These are phyloP conservation scores for Lanmaoa rubissima DNA, from an alignment of 768 basidiomycete genomes.

Conservation along the genomic window DNA sequence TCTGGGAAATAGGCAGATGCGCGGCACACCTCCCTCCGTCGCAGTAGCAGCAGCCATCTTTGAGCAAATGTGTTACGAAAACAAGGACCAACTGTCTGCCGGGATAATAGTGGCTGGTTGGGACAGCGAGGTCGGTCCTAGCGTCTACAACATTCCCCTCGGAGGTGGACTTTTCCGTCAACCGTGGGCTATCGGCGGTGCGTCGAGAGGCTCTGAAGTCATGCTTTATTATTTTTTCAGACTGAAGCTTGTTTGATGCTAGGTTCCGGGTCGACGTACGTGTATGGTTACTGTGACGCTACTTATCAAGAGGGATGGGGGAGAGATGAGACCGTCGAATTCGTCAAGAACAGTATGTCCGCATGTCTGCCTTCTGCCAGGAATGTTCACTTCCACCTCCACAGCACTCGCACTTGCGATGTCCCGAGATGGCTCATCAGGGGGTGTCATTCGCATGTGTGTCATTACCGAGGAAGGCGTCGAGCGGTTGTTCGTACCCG, in stretches of 20 bases:
- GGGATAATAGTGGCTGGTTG: conserved; percentile 99
- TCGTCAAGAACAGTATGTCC: conserved; percentile 91
- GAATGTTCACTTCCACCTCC: conserved; percentile 6
- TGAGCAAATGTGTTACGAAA: conserved; percentile 86
- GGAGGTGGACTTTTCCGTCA: conserved; percentile 97
- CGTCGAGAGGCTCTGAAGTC: conserved; percentile 18
- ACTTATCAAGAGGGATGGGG: conserved; percentile 93
- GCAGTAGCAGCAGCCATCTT: conserved; percentile 80
- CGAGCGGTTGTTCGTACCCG: conserved; percentile 90
- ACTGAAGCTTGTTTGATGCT: neutral
- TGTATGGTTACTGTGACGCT: conserved; percentile 99
- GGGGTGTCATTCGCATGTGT: conserved; percentile 96
- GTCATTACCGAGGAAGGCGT: conserved; percentile 93
- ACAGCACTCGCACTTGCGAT: conserved; percentile 91
- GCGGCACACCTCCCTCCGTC: conserved; percentile 71
- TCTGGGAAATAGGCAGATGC: conserved; percentile 44
- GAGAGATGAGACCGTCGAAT: conserved; percentile 84
- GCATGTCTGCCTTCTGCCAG: neutral
- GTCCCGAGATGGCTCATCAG: conserved; percentile 97
- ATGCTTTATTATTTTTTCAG: neutral
- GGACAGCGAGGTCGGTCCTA: conserved; percentile 88
- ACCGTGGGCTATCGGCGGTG: conserved; percentile 98
- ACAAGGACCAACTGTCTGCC: conserved; percentile 86
- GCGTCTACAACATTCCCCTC: conserved; percentile 95
- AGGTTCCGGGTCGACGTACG: conserved; percentile 97